A percentile compares a stretch with the other conserved stretches of the same genome.
Evolutionary conservation across 345 rosid genomes (phyloP).

Genomic region (Jatropha curcas): DNA sequence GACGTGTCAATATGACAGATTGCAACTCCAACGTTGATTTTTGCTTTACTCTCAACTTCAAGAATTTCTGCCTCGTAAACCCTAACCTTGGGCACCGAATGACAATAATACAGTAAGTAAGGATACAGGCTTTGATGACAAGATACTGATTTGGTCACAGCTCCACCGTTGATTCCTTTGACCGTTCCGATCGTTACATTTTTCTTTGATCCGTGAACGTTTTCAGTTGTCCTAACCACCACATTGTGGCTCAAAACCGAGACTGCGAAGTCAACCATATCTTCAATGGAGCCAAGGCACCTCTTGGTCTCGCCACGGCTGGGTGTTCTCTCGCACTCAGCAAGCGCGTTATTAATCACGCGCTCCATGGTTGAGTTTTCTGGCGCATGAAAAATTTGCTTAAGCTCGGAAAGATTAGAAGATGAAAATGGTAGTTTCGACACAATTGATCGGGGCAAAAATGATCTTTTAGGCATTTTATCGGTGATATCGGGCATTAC

Average conservation of each 20-base stretch:
- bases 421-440: constrained; percentile 32
- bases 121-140: constrained; percentile 39
- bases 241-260: constrained; percentile 21
- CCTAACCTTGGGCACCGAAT: constrained; percentile 34
- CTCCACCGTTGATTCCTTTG: constrained; percentile 29
- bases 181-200: constrained; percentile 23
- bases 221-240: constrained; percentile 27
- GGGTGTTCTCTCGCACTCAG: constrained; percentile 31
- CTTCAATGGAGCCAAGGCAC: constrained; percentile 31
- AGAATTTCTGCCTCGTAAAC: constrained; percentile 32
- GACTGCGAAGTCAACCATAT: constrained; percentile 31
- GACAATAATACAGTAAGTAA: constrained; percentile 33
- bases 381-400: constrained; percentile 20
- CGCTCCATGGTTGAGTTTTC: constrained; percentile 20
- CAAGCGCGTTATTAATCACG: constrained; percentile 25
- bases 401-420: neutral
- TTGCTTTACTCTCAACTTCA: constrained; percentile 12
- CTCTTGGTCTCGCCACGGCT: constrained; percentile 32
- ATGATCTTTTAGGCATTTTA: constrained; percentile 33
- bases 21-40: constrained; percentile 29
- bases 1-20: constrained; percentile 37
- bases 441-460: constrained; percentile 23
- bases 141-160: constrained; percentile 30
- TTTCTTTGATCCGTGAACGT: constrained; percentile 24
- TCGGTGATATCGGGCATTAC: constrained; percentile 33